These are phyloP conservation scores for Crotalaria pallida DNA, from an alignment of 306 rosid genomes.

Conservation along the genomic window DNA sequence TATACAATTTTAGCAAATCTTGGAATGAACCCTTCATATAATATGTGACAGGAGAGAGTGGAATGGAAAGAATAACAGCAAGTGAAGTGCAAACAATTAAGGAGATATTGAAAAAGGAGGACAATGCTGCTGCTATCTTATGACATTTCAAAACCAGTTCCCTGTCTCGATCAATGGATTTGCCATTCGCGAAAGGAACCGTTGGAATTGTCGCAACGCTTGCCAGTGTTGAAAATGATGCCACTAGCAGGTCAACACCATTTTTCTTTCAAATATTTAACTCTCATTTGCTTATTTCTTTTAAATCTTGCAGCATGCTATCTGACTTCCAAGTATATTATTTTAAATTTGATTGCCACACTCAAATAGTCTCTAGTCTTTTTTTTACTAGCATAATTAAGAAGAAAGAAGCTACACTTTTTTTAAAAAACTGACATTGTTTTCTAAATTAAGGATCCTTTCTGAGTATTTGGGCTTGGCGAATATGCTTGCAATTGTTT, in stretches of 20 bases:
- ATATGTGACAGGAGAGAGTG: slow-evolving; percentile 14
- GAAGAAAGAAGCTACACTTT: too few relatives aligned
- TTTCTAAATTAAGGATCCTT: slow-evolving; percentile 39
- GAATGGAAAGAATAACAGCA: background rate
- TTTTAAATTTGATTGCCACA: background rate
- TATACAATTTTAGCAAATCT: slow-evolving; percentile 34
- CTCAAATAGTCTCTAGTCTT: background rate
- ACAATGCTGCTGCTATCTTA: slow-evolving; percentile 47
- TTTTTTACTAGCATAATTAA: too few relatives aligned
- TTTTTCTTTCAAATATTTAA: background rate
- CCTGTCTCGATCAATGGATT: slow-evolving; percentile 16
- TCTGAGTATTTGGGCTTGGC: slow-evolving; percentile 59
- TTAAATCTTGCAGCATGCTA: background rate
- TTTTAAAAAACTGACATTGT: background rate
- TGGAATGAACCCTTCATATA: slow-evolving; percentile 29
- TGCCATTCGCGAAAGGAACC: slow-evolving; percentile 40
- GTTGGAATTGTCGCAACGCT: slow-evolving; percentile 61
- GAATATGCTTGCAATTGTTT: slow-evolving; percentile 61
- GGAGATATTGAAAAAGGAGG: slow-evolving; percentile 44
- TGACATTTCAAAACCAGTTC: slow-evolving; percentile 36
- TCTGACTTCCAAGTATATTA: background rate
- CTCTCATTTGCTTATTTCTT: background rate
- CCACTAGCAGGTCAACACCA: slow-evolving; percentile 44
- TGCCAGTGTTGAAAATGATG: slow-evolving; percentile 43
- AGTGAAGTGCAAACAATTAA: slow-evolving; percentile 18